phyloP scores from a whole-genome alignment of 371 early-diverging fungal species.

The Cokeromyces recurvatus region DNA sequence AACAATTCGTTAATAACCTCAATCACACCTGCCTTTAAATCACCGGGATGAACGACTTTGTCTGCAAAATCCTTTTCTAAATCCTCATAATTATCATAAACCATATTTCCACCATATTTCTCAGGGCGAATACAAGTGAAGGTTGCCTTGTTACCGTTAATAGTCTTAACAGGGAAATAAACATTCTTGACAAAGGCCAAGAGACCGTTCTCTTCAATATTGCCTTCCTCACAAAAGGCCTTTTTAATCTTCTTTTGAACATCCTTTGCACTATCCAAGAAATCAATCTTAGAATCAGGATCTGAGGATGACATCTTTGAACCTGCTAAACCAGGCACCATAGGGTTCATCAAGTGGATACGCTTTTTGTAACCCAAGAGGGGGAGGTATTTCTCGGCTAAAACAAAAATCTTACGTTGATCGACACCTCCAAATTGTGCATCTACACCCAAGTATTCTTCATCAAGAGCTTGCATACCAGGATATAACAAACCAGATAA shows the following conservation, averaged over 20 bases:
- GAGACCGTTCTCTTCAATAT: slow-evolving; percentile 92
- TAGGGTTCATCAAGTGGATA: slow-evolving; percentile 99
- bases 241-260: slow-evolving; percentile 94
- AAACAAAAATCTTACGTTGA: slow-evolving; percentile 99
- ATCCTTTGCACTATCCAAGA: slow-evolving; percentile 85
- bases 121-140: slow-evolving; percentile 79
- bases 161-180: slow-evolving; percentile 80
- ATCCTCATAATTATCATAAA: slow-evolving; percentile 66
- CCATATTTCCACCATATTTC: slow-evolving; percentile 84
- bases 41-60: slow-evolving; percentile 94
- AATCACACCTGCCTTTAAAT: slow-evolving; percentile 91
- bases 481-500: slow-evolving; percentile 98
- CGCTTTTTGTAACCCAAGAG: slow-evolving; percentile 97
- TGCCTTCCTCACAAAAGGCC: slow-evolving; percentile 99
- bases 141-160: slow-evolving; percentile 50
- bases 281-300: slow-evolving; percentile 97
- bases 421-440: slow-evolving; percentile 99
- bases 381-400: slow-evolving; percentile 97
- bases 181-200: slow-evolving; percentile 89
- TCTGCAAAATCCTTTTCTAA: slow-evolving; percentile 87
- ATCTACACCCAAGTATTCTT: slow-evolving; percentile 97
- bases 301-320: slow-evolving; percentile 99
- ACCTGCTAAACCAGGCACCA: slow-evolving; percentile 98
- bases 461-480: slow-evolving; percentile 99
- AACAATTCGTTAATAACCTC: slow-evolving; percentile 85